Evolutionary conservation across 1,284 basidiomycete genomes (phyloP), one percentile per base, ranked within the genome.

Genomic region (Pisolithus thermaeus): DNA sequence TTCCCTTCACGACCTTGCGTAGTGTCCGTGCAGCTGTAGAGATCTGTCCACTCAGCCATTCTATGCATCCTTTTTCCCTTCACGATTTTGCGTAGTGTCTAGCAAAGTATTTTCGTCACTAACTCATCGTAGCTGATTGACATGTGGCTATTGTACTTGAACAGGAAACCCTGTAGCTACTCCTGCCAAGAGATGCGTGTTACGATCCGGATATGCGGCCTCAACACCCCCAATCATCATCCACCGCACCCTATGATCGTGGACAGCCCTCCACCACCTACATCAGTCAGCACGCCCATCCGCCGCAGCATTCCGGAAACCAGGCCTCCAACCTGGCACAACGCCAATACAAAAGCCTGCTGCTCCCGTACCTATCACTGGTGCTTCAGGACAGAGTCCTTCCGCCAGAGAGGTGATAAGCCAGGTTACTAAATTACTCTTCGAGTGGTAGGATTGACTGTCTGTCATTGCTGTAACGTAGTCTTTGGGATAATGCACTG

Each of bases 401-500:
- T 73, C 28, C 7, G 32, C 58, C 50, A 87, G 82, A 62, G 74
- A 83, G 4, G 60, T 87, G 56, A 53, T 89, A 3, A 84, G 84
- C 11, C 83, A 86, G 63, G 79, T 88, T 39, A 82, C 82, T n/a
- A 85, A 88, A 70, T 62, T 87, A 56, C 81, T 89, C 48, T 87
- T 88, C 66, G 85, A 84, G 22, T 87, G 84, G 84, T 84, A 79
- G 69, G 27, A 37, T n/a, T 43, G 14, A 12, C 6, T 8, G n/a
- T n/a, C 35, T 42, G 30, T 36, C 22, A 18, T 23, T 25, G 23
- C 37, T 27, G 28, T 30, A 20, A 28, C 27, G 48, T 43, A 27
- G 35, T 46, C 7, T 8, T 22, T n/a, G 7, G 18, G 20, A 20
- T 27, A 43, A 40, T 32, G 23, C 23, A 20, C 27, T n/a, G 23